A percentile compares a stretch with the other conserved stretches of the same genome.
These are phyloP conservation scores for Lepidium aucheri DNA, from an alignment of 345 rosid genomes.

Conservation along the genomic window DNA sequence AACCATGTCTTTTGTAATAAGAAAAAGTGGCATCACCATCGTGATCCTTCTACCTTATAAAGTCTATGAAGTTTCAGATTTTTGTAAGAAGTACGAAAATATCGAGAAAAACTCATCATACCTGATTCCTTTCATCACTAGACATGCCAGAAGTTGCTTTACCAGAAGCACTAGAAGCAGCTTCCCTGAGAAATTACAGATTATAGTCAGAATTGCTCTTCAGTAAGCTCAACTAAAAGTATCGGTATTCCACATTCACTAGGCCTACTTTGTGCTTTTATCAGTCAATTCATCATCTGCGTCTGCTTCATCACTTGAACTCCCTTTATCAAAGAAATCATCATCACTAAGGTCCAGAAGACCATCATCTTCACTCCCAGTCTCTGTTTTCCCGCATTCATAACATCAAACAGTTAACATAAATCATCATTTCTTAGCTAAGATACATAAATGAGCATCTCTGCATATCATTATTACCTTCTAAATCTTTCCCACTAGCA, in stretches of 20 bases:
- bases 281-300: conserved; percentile 99
- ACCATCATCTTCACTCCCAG: conserved; percentile 99
- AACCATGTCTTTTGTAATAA: no score
- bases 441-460: not conserved
- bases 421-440: not conserved
- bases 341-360: conserved; percentile 91
- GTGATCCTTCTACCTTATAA: no score
- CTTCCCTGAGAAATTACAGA: conserved; percentile 54
- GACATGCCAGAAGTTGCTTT: conserved; percentile 92
- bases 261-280: conserved; percentile 75
- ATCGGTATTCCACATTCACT: not conserved
- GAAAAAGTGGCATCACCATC: no score
- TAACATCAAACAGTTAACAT: not conserved
- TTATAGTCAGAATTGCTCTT: not conserved
- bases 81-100: not conserved
- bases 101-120: conserved; percentile 11
- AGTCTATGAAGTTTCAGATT: not conserved
- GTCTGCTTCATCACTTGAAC: conserved; percentile 96
- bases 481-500: conserved; percentile 95
- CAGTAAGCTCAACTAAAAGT: not conserved
- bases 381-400: conserved; percentile 44
- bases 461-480: conserved; percentile 45
- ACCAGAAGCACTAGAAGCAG: conserved; percentile 92
- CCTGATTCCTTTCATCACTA: conserved; percentile 96
- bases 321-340: conserved; percentile 82